Evolutionary conservation across 2,329 filamentous ascomycete genomes (phyloP), one percentile per base, ranked within the genome.

Genomic region (Anisogramma anomala): DNA sequence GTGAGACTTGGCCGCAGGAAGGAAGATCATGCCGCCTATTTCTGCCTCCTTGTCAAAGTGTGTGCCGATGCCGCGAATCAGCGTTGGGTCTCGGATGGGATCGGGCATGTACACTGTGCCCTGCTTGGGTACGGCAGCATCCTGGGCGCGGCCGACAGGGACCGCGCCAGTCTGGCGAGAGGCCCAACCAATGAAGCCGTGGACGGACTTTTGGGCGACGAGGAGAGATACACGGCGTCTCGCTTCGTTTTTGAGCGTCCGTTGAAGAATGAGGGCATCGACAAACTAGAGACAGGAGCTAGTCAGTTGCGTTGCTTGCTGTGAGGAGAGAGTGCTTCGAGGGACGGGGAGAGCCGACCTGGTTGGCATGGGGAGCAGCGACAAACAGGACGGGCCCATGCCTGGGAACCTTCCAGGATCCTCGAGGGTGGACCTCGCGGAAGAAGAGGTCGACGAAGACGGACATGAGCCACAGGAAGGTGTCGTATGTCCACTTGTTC

Each of bases 391-490:
- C 77, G 1, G 91, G 88, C 0, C 88, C 91, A 48, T 77, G 74
- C 54, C 82, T 79, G 33, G 91, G 91, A 33, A 98, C 84, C 62
- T 88, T 89, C 87, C 91, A 98, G 48, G 88, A 85, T 51, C 87
- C 87, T 50, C 91, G 77, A 10, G 91, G 91, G 58, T 96, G 88
- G 13, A 98, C 86, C 64, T 98, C 91, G 52, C 91, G 82, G 69
- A 98, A 98, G 75, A 98, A 98, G 51, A 95, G 78, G 62, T 98
- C 91, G 50, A 93, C 79, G 39, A 96, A 71, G 49, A 96, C 75
- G 31, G 81, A 83, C 58, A 87, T 82, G 36, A 71, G 71, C 72
- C 83, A 86, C 23, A 88, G 69, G 55, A 87, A 82, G 45, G 79
- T 69, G 64, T 88, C 83, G 59, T 88, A 88, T 50, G 81, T 79